These are phyloP conservation scores for Begonia peltatifolia DNA, from an alignment of 306 rosid species.

Conservation along the genomic window DNA sequence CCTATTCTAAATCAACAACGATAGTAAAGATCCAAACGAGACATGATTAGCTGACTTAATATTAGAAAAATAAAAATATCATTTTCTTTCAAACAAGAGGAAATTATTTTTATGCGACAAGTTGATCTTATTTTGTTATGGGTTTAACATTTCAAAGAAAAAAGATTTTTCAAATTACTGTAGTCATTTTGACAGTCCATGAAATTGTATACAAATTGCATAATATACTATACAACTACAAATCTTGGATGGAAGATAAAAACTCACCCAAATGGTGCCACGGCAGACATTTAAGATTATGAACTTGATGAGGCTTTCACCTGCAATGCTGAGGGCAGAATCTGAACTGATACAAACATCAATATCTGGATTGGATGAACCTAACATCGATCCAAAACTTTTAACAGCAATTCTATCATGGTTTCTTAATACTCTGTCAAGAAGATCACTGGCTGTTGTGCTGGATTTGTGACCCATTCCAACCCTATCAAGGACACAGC, in stretches of 20 bases:
- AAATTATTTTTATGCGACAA: too few species aligned
- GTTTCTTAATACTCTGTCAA: conserved; percentile 44
- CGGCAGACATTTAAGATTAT: conserved; percentile 47
- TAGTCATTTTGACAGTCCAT: background rate
- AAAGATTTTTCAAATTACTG: background rate
- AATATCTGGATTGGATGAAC: conserved; percentile 47
- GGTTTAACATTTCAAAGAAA: background rate
- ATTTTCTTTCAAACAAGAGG: too few species aligned
- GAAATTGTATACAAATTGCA: too few species aligned
- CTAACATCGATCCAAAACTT: conserved; percentile 43
- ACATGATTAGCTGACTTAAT: too few species aligned
- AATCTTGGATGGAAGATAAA: background rate
- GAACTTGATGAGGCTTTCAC: conserved; percentile 47
- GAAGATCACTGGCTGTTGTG: conserved; percentile 18
- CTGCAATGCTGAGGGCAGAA: conserved; percentile 34
- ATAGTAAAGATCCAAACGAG: too few species aligned
- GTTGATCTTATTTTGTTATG: too few species aligned
- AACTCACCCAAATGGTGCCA: conserved; percentile 61
- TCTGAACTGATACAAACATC: conserved; percentile 35
- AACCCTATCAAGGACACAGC: conserved; percentile 11
- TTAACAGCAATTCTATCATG: conserved; percentile 40
- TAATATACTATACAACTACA: too few species aligned
- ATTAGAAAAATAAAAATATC: too few species aligned
- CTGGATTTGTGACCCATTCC: conserved; percentile 6
- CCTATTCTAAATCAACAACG: too few species aligned